phyloP scores from a whole-genome alignment of 305 asterid species.

The Coffea humblotiana region DNA sequence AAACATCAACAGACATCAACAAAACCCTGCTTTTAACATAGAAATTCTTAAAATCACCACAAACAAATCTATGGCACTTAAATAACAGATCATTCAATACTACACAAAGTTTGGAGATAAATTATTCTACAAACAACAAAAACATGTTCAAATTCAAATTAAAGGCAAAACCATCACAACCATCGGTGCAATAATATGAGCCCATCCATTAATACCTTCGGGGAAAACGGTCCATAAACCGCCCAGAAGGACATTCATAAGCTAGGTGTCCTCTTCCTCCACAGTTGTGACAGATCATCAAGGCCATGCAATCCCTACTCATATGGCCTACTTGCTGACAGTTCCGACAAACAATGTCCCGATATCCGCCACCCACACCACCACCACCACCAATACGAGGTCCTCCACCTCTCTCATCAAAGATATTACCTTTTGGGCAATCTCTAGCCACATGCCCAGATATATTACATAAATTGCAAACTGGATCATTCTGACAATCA shows the following conservation, averaged over 20 bases:
- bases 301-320: slow-evolving; percentile 69
- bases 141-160: background rate
- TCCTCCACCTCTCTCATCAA: slow-evolving; percentile 33
- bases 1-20: background rate
- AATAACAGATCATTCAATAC: background rate
- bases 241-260: slow-evolving; percentile 79
- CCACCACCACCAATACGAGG: slow-evolving; percentile 28
- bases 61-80: background rate
- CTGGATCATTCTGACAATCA: slow-evolving; percentile 87
- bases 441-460: slow-evolving; percentile 66
- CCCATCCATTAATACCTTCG: slow-evolving; percentile 57
- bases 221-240: slow-evolving; percentile 69
- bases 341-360: slow-evolving; percentile 71
- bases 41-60: slow-evolving; percentile 3
- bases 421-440: slow-evolving; percentile 24
- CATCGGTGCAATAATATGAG: background rate
- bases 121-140: slow-evolving; percentile 12
- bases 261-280: slow-evolving; percentile 88
- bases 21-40: background rate
- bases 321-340: slow-evolving; percentile 86
- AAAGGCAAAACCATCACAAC: background rate
- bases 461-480: slow-evolving; percentile 85
- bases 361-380: slow-evolving; percentile 38
- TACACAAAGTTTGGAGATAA: background rate
- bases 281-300: slow-evolving; percentile 73